These are phyloP conservation scores for Taphrina communis DNA, from an alignment of 1,139 yeast genomes.

Conservation along the genomic window DNA sequence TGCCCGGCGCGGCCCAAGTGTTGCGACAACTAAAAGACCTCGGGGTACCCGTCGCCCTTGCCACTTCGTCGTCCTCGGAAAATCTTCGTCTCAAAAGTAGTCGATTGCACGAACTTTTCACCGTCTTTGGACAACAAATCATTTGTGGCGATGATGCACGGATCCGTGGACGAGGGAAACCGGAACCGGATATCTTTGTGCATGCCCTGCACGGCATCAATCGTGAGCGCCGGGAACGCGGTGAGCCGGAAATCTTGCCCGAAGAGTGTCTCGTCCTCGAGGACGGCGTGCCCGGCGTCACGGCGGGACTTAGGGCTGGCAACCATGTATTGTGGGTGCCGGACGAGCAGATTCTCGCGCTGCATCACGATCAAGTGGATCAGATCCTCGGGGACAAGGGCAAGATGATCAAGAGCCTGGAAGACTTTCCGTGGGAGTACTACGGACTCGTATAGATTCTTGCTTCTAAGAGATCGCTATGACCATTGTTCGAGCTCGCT, in stretches of 20 bases:
- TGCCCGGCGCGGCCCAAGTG: slow-evolving; percentile 85
- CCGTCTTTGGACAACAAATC: slow-evolving; percentile 60
- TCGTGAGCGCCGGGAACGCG: slow-evolving; percentile 51
- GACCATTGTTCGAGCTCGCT: slow-evolving; percentile 18
- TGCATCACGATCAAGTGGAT: slow-evolving; percentile 56
- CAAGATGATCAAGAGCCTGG: slow-evolving; percentile 11
- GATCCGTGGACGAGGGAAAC: slow-evolving; percentile 85
- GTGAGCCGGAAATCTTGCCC: slow-evolving; percentile 58
- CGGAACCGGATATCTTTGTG: slow-evolving; percentile 89
- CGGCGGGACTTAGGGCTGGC: slow-evolving; percentile 83
- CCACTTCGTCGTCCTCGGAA: slow-evolving; percentile 76
- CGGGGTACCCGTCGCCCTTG: slow-evolving; percentile 80
- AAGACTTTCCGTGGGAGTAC: slow-evolving; percentile 23
- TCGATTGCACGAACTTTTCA: slow-evolving; percentile 65
- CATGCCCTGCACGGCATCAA: slow-evolving; percentile 76
- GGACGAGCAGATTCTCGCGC: slow-evolving; percentile 68
- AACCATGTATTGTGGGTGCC: slow-evolving; percentile 92
- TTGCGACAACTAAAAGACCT: slow-evolving; percentile 59
- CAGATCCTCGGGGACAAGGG: slow-evolving; percentile 56
- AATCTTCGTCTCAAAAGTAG: slow-evolving; percentile 72
- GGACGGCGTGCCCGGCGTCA: slow-evolving; percentile 90
- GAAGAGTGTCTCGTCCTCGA: slow-evolving; percentile 88
- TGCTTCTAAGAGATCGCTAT: not conserved
- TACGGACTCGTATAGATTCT: slow-evolving; percentile 12
- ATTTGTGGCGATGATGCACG: slow-evolving; percentile 89